Evolutionary conservation across 2,329 filamentous ascomycete genomes (phyloP).

Genomic region (Cladosporium halotolerans): DNA sequence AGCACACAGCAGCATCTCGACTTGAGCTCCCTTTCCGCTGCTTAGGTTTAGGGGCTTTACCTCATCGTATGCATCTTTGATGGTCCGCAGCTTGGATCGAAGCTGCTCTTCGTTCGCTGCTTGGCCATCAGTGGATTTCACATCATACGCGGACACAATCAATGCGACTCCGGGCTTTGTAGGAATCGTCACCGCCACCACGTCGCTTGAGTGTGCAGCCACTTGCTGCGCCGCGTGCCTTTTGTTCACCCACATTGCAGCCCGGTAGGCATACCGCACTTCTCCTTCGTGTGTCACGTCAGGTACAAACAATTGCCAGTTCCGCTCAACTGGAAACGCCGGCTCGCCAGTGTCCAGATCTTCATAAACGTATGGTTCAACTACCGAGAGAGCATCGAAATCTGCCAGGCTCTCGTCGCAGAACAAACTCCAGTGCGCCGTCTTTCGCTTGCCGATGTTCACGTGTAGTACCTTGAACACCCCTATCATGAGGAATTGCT

Average conservation of each 20-base stretch:
- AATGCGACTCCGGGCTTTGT: background rate
- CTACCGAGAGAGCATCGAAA: background rate
- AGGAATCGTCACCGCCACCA: background rate
- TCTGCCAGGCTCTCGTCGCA: background rate
- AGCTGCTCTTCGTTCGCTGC: background rate
- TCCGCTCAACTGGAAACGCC: background rate
- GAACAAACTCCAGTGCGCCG: background rate
- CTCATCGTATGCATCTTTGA: background rate
- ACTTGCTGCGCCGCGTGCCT: background rate
- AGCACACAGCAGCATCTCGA: background rate
- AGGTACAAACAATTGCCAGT: too few species aligned
- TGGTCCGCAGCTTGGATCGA: background rate
- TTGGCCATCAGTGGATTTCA: background rate
- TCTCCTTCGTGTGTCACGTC: background rate
- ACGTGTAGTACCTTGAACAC: background rate
- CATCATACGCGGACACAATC: background rate
- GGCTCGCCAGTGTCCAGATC: background rate
- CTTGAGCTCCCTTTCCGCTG: background rate
- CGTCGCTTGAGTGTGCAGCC: background rate
- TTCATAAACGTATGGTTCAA: background rate
- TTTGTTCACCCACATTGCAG: background rate
- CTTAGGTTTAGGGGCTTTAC: too few species aligned
- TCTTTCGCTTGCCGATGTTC: conserved; percentile 1
- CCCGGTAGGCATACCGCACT: background rate
- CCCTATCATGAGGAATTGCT: background rate